phyloP scores from a whole-genome alignment of 2,329 filamentous ascomycete species.

The Onygenales sp. region DNA sequence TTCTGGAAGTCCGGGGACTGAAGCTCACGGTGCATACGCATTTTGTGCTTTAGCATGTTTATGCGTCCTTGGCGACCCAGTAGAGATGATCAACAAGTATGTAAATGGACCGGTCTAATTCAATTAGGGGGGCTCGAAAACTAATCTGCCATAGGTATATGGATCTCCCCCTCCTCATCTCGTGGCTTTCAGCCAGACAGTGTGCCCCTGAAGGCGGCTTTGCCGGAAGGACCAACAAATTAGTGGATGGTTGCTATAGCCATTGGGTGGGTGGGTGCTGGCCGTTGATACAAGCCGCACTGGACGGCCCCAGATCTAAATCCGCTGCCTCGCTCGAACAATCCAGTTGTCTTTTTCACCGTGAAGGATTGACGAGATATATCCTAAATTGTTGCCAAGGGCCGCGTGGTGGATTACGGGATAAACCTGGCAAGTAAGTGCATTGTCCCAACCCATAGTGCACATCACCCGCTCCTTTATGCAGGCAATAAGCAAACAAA shows the following conservation, averaged over 20 bases:
- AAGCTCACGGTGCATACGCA: slow-evolving; percentile 93
- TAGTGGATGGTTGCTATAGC: slow-evolving; percentile 96
- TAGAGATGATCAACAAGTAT: slow-evolving; percentile 63
- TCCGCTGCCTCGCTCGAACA: slow-evolving; percentile 14
- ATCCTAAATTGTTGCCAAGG: slow-evolving; percentile 80
- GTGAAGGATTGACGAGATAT: slow-evolving; percentile 78
- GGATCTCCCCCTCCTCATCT: slow-evolving; percentile 64
- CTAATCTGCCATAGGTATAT: slow-evolving; percentile 50
- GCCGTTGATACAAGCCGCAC: slow-evolving; percentile 74
- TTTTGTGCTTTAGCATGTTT: slow-evolving; percentile 90
- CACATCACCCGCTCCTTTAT: not conserved
- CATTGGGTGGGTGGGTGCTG: slow-evolving; percentile 97
- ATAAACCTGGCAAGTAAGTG: slow-evolving; percentile 83
- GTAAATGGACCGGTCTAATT: slow-evolving; percentile 19
- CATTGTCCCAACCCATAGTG: slow-evolving; percentile 1
- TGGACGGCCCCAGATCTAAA: slow-evolving; percentile 44
- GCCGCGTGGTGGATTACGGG: slow-evolving; percentile 72
- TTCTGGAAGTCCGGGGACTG: slow-evolving; percentile 70
- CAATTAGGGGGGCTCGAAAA: not conserved
- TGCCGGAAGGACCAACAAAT: slow-evolving; percentile 89
- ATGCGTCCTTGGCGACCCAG: slow-evolving; percentile 71
- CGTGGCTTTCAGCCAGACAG: slow-evolving; percentile 85
- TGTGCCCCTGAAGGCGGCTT: slow-evolving; percentile 88
- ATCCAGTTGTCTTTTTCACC: slow-evolving; percentile 53
- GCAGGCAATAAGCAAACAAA: not conserved